Conservation (phyloP, 805 yeast species). For the Kodamaea kaohsiungensis region DNA sequence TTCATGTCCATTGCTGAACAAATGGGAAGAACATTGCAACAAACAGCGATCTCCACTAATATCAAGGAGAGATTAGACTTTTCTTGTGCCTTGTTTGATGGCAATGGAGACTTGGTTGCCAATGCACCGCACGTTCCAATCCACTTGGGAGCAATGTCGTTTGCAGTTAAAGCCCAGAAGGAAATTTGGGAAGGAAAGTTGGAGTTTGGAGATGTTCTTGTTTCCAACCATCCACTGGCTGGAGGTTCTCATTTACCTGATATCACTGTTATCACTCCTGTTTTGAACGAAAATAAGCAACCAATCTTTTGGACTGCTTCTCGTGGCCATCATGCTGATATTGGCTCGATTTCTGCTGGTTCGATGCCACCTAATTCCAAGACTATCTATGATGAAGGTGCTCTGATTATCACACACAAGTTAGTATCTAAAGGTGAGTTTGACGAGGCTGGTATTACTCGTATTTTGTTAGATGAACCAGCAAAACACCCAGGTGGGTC, state of each 20-base stretch:
- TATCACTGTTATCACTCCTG: conserved; percentile 91
- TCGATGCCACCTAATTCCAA: conserved; percentile 94
- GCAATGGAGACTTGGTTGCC: conserved; percentile 44
- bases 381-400: conserved; percentile 87
- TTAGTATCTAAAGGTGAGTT: conserved; percentile 69
- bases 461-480: conserved; percentile 68
- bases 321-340: conserved; percentile 95
- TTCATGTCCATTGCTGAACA: conserved; percentile 67
- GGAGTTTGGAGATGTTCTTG: conserved; percentile 43
- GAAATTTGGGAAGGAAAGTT: conserved; percentile 41
- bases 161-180: conserved; percentile 44
- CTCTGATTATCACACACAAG: conserved; percentile 76
- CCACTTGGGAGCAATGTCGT: conserved; percentile 51
- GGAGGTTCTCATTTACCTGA: conserved; percentile 47
- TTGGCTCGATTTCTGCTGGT: conserved; percentile 90
- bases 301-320: conserved; percentile 89
- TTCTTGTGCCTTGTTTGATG: conserved; percentile 47
- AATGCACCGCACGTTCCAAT: conserved; percentile 49
- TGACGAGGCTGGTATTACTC: conserved; percentile 68
- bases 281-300: conserved; percentile 51
- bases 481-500: conserved; percentile 83
- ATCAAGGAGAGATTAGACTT: conserved; percentile 47
- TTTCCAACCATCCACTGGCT: conserved; percentile 44
- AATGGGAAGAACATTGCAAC: conserved; percentile 47
- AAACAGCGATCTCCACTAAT: conserved; percentile 47